These are phyloP conservation scores for Penicillium sp. DNA, from an alignment of 2,329 filamentous ascomycete genomes.

Conservation along the genomic window DNA sequence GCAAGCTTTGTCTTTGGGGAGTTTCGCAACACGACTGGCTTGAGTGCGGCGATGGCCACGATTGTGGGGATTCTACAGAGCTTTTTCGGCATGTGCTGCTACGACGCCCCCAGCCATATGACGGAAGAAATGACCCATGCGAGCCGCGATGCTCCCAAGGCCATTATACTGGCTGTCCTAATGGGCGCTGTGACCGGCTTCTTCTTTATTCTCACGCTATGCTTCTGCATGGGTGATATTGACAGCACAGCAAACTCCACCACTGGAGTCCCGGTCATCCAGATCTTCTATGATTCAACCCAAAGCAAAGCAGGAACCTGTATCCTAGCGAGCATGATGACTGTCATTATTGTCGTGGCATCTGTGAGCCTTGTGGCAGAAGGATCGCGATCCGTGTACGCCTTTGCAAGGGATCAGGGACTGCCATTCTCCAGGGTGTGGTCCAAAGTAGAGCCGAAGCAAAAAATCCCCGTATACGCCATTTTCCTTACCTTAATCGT, in stretches of 20 bases:
- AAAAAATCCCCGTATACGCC: slow-evolving; percentile 6
- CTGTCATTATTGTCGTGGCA: slow-evolving; percentile 45
- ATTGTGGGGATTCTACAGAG: slow-evolving; percentile 56
- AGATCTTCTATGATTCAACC: slow-evolving; percentile 53
- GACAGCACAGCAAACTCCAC: slow-evolving; percentile 44
- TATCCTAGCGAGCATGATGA: slow-evolving; percentile 45
- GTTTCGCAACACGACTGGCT: slow-evolving; percentile 58
- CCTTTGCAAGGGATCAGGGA: slow-evolving; percentile 21
- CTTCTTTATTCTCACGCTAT: slow-evolving; percentile 50
- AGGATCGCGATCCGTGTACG: slow-evolving; percentile 46
- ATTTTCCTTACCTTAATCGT: slow-evolving; percentile 3
- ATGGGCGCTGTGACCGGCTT: slow-evolving; percentile 49
- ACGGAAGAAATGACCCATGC: slow-evolving; percentile 50
- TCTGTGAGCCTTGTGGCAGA: slow-evolving; percentile 47
- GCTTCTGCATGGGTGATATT: slow-evolving; percentile 55
- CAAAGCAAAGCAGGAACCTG: slow-evolving; percentile 44
- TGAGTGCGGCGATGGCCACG: slow-evolving; percentile 49
- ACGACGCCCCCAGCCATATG: slow-evolving; percentile 54
- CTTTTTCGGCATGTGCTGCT: slow-evolving; percentile 54
- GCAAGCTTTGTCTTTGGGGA: slow-evolving; percentile 56
- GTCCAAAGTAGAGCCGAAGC: slow-evolving; percentile 3
- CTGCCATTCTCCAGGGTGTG: slow-evolving; percentile 5
- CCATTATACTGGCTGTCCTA: slow-evolving; percentile 46
- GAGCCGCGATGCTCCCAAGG: slow-evolving; percentile 37
- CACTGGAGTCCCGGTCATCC: slow-evolving; percentile 54